Conservation (phyloP, 1,284 basidiomycete genomes). For the Melampsora occidentalis region DNA sequence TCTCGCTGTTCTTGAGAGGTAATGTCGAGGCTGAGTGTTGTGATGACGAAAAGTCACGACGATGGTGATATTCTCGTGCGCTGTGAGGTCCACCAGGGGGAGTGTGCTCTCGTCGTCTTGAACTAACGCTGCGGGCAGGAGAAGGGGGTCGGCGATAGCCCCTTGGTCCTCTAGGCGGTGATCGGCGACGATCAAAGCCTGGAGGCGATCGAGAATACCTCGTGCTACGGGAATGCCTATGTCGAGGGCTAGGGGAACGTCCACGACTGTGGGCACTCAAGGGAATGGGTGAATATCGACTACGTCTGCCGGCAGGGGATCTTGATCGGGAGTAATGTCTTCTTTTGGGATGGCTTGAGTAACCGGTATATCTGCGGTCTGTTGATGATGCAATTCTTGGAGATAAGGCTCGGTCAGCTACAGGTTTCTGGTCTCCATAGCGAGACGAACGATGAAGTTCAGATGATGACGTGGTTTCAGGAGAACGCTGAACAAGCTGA, state of each 20-base stretch:
- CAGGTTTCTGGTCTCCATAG: neutral
- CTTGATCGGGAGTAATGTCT: neutral
- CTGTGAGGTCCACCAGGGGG: neutral
- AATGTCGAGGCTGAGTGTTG: neutral
- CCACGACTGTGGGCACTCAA: neutral
- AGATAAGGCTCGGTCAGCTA: neutral
- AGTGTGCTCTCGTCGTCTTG: neutral
- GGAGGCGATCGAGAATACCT: conserved; percentile 2
- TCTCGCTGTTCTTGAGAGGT: neutral
- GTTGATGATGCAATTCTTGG: neutral
- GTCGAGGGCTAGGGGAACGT: neutral
- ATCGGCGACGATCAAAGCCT: neutral
- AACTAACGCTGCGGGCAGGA: neutral
- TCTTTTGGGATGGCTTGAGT: neutral
- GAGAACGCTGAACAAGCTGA: neutral
- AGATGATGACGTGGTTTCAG: neutral
- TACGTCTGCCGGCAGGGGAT: neutral
- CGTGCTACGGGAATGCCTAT: neutral
- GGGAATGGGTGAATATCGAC: conserved; percentile 4
- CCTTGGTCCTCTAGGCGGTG: conserved; percentile 3
- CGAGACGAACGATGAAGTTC: neutral
- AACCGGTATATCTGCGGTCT: neutral
- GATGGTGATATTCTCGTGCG: conserved; percentile 4
- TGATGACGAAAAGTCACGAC: neutral
- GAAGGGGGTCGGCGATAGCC: neutral